Base-by-base conservation (phyloP, 1,284 basidiomycete genomes). In the Ceraceosorus bombacis region DNA sequence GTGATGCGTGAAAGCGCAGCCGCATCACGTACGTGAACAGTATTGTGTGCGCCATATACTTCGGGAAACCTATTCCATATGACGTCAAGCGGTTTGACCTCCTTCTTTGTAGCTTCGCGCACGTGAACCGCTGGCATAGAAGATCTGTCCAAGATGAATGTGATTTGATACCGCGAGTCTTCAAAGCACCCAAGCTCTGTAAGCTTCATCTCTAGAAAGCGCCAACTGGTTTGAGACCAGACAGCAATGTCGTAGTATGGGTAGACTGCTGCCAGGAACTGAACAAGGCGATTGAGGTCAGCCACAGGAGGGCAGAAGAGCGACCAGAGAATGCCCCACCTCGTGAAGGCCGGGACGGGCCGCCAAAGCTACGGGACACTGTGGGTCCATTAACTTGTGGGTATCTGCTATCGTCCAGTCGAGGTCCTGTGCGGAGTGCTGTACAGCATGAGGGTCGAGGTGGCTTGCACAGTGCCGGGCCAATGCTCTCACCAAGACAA, bases 151-250 rank as follows among this genome's bases (percentile, higher is more conserved):
- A 91, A 81, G 36, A 76, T 73, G 52, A 71, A 67, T 12, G 64
- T 62, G 53, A 68, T 58, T 53, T 57, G 60, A 61, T 57, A 72
- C 41, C 64, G 59, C 9, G 61, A 50, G 50, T 72, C 64, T 41
- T 61, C 62, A 17, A 94, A 80, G 85, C 93, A 88, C 36, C 85
- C 88, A 36, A 94, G 82, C 77, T 94, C 90, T 13, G 89, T 84
- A 5, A 95, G 82, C 79, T 94, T 95, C 40, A 86, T 85, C 78
- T 95, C 91, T 38, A 94, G 81, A 90, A 90, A 94, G 54, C 89
- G 82, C 90, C 90, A 92, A 64, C 85, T 86, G 0, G 90, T 93
- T 58, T 78, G 74, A 15, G 78, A 68, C 71, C 71, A 73, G 5
- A 71, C 61, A 58, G 68, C 67, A 39, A 76, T 70, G 60, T 76